Base-by-base conservation (phyloP, 2,329 filamentous ascomycete species). In the Penicillium sp. region DNA sequence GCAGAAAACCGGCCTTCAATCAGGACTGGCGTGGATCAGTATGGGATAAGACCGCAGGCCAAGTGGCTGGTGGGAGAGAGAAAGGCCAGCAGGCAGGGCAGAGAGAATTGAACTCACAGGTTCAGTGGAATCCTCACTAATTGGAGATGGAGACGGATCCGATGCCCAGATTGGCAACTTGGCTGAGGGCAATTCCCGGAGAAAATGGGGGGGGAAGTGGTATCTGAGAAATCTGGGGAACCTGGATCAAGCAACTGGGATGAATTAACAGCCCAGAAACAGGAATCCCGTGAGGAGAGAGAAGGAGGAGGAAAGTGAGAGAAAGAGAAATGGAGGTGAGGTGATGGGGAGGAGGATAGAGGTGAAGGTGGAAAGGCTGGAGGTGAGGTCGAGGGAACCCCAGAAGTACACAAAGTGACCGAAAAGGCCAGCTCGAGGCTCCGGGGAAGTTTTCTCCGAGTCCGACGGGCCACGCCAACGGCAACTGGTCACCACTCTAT, bases 351-450 rank as follows among this genome's bases (percentile, higher is more conserved):
- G 49, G 22, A 43, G 54, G 48, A 45, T 45, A 45, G 54, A 45
- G 51, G 45, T 52, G 38, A 38, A 22, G 20, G 47, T 28, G 17
- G 73, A 76, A 52, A 58, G 57, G 54, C 42, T 50, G 54, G 57
- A 62, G 60, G 62, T 54, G 50, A 61, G 60, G 61, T 67, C 59
- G 14, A 25, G 51, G 6, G 55, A 66, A 59, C 65, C 65, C 64
- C 67, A 59, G 62, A 65, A 63, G 65, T 67, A 64, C 65, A 67
- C 65, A 67, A 67, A 61, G 61, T 63, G 54, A 60, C 59, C 49
- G 64, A 66, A 66, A 66, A 68, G 66, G 66, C 65, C 66, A 68
- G 62, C 59, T 67, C 63, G 66, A 68, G 63, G 59, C 62, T 67
- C 65, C 65, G 65, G 66, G 66, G 65, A 54, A 52, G 63, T 66